These are phyloP conservation scores for Sextonia rubra DNA, from an alignment of 164 flowering plant genomes.

Conservation along the genomic window DNA sequence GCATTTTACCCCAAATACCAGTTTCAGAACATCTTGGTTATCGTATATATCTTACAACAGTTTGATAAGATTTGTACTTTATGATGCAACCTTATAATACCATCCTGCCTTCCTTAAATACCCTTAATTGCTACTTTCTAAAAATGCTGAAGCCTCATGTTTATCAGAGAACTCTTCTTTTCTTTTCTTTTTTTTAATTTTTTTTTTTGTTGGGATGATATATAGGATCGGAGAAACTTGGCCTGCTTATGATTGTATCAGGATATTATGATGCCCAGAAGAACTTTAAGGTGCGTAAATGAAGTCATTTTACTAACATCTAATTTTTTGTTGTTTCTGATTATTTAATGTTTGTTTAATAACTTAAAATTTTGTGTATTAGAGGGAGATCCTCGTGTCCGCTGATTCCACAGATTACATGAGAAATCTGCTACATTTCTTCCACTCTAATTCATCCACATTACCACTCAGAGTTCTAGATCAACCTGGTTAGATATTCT, in stretches of 20 bases:
- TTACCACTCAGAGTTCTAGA: conserved; percentile 47
- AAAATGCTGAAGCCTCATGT: not conserved
- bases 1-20: too few relatives aligned
- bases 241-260: conserved; percentile 55
- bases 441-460: conserved; percentile 36
- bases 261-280: conserved; percentile 58
- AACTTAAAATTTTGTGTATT: not conserved
- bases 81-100: too few relatives aligned
- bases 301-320: not conserved
- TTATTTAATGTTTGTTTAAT: not conserved
- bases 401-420: conserved; percentile 50
- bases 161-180: not conserved
- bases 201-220: not conserved
- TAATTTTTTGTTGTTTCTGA: not conserved
- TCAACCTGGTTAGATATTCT: conserved; percentile 39
- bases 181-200: not conserved
- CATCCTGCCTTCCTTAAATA: too few relatives aligned
- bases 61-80: too few relatives aligned
- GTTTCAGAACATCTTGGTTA: too few relatives aligned
- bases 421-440: conserved; percentile 40
- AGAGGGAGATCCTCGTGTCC: conserved; percentile 61
- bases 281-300: conserved; percentile 52
- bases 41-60: too few relatives aligned
- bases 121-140: not conserved
- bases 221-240: conserved; percentile 55